Conservation (phyloP, 2,329 filamentous ascomycete species). For the Ophiobolus disseminans region DNA sequence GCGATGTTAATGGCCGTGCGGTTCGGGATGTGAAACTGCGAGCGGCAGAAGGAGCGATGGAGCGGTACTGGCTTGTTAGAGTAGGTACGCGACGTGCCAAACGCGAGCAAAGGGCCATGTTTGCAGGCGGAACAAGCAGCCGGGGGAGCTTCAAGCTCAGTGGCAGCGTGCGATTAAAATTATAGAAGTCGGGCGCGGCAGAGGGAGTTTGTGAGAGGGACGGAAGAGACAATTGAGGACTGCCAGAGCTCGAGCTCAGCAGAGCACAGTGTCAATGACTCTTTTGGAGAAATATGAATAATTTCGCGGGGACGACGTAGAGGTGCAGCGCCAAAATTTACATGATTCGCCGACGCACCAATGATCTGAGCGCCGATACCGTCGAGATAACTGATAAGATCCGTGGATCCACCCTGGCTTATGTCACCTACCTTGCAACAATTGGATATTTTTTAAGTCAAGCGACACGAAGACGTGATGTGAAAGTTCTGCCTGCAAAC, state of each 20-base stretch:
- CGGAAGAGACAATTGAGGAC: conserved; percentile 37
- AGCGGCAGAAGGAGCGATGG: conserved; percentile 36
- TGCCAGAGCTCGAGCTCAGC: conserved; percentile 39
- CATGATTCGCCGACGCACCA: conserved; percentile 34
- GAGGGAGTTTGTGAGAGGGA: conserved; percentile 24
- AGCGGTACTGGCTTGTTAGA: conserved; percentile 43
- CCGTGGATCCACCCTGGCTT: conserved; percentile 20
- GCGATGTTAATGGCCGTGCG: conserved; percentile 39
- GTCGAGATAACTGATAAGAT: conserved; percentile 32
- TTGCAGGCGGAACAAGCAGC: conserved; percentile 39
- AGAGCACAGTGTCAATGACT: conserved; percentile 37
- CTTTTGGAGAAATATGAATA: conserved; percentile 34
- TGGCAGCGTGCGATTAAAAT: conserved; percentile 20
- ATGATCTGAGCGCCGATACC: conserved; percentile 41
- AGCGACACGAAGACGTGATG: too few species aligned
- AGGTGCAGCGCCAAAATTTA: conserved; percentile 42
- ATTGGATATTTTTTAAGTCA: too few species aligned
- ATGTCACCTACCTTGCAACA: neutral
- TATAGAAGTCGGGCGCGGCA: conserved; percentile 26
- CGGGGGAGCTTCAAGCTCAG: conserved; percentile 42
- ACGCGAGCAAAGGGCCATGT: conserved; percentile 52
- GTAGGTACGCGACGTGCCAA: conserved; percentile 51
- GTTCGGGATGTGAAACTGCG: conserved; percentile 44
- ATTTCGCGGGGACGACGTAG: conserved; percentile 41
- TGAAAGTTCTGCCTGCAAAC: too few species aligned